These are phyloP conservation scores for Diversispora eburnea DNA, from an alignment of 192 early-diverging fungal genomes.

Conservation along the genomic window DNA sequence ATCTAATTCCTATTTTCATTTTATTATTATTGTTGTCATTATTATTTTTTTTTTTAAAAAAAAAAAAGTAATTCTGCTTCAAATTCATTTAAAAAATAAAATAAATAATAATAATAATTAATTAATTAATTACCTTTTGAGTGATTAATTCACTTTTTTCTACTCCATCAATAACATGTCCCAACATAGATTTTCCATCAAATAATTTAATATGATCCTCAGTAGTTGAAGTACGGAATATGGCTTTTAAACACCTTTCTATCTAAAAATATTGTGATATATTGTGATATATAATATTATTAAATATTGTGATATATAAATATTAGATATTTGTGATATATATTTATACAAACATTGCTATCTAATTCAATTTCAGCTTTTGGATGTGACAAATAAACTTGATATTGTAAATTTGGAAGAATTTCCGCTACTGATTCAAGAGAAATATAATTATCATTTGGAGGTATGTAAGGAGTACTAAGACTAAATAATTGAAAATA, in stretches of 20 bases:
- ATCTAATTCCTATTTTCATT: slow-evolving; percentile 27
- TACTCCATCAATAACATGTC: not conserved
- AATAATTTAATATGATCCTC: not conserved
- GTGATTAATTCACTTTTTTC: not conserved
- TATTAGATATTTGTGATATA: not conserved
- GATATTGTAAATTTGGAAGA: slow-evolving; percentile 53
- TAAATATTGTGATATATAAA: not conserved
- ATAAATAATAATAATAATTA: not conserved
- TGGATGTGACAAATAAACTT: slow-evolving; percentile 38
- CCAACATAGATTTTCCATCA: slow-evolving; percentile 17
- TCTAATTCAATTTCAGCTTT: slow-evolving; percentile 46
- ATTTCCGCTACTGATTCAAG: slow-evolving; percentile 44
- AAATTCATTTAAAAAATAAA: no score
- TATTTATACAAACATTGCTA: slow-evolving; percentile 28
- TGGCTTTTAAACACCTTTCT: slow-evolving; percentile 30
- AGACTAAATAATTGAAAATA: slow-evolving; percentile 32
- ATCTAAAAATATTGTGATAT: not conserved
- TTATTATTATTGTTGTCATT: not conserved
- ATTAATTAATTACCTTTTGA: not conserved
- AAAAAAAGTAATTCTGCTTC: not conserved
- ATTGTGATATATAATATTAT: not conserved
- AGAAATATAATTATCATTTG: slow-evolving; percentile 33
- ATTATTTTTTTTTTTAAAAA: not conserved
- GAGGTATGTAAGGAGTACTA: slow-evolving; percentile 53
- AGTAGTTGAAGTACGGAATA: slow-evolving; percentile 33